A percentile compares a stretch with the other conserved stretches of the same genome.
phyloP scores from a whole-genome alignment of 257 asterid genomes.

The Handroanthus guayacan region DNA sequence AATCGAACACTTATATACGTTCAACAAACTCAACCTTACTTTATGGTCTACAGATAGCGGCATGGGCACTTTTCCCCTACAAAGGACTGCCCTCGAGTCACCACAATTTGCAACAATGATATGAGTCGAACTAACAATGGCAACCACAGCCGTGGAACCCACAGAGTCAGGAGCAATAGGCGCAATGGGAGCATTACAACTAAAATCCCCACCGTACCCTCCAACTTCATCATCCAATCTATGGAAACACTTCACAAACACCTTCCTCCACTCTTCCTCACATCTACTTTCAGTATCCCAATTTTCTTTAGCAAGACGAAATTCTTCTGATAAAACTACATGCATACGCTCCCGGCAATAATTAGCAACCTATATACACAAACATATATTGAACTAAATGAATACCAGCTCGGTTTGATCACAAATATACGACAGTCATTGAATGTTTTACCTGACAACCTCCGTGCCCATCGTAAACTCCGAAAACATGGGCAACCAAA shows the following conservation, averaged over 20 bases:
- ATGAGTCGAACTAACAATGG: conserved; percentile 62
- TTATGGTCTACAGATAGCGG: conserved; percentile 77
- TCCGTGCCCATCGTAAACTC: conserved; percentile 88
- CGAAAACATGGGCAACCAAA: conserved; percentile 59
- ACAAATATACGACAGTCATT: neutral
- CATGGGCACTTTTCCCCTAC: conserved; percentile 60
- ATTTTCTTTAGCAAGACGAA: conserved; percentile 45
- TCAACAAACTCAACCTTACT: conserved; percentile 44
- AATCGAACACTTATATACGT: neutral
- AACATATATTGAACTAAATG: neutral
- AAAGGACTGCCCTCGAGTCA: conserved; percentile 81
- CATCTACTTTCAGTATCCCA: conserved; percentile 31
- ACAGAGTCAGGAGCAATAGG: conserved; percentile 72
- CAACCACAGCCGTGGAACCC: conserved; percentile 87
- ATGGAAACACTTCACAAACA: conserved; percentile 56
- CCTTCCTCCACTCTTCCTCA: conserved; percentile 62
- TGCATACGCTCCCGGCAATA: conserved; percentile 72
- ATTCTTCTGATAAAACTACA: conserved; percentile 63
- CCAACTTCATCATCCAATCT: conserved; percentile 76
- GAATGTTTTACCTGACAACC: conserved; percentile 61
- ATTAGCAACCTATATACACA: conserved; percentile 62
- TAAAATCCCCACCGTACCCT: conserved; percentile 42
- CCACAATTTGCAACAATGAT: conserved; percentile 84
- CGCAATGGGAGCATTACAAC: conserved; percentile 22
- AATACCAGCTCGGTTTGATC: too few species aligned